Evolutionary conservation across 495 filamentous ascomycete genomes (phyloP).

Genomic region (Penicillium lagena): DNA sequence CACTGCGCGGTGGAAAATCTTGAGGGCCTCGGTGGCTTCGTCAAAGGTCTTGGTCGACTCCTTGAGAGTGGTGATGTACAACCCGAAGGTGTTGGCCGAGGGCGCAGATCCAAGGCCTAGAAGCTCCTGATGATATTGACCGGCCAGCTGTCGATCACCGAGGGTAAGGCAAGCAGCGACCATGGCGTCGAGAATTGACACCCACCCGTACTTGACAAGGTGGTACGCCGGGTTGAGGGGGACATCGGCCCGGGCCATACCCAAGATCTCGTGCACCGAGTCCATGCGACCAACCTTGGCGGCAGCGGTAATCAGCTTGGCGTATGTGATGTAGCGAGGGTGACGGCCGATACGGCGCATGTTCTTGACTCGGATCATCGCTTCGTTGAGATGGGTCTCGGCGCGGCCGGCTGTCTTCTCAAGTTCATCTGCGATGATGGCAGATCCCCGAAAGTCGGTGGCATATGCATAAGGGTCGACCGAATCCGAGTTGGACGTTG

Average conservation of each 20-base stretch:
- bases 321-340: slow-evolving; percentile 91
- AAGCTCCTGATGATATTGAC: slow-evolving; percentile 84
- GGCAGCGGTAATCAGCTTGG: slow-evolving; percentile 87
- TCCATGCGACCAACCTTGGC: slow-evolving; percentile 74
- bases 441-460: slow-evolving; percentile 88
- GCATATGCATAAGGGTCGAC: slow-evolving; percentile 85
- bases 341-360: slow-evolving; percentile 89
- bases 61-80: slow-evolving; percentile 97
- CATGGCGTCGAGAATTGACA: slow-evolving; percentile 91
- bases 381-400: slow-evolving; percentile 69
- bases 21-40: slow-evolving; percentile 90
- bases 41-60: slow-evolving; percentile 96
- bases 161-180: slow-evolving; percentile 84
- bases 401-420: slow-evolving; percentile 64
- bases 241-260: slow-evolving; percentile 80
- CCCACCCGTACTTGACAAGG: slow-evolving; percentile 89
- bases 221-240: slow-evolving; percentile 75
- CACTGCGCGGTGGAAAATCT: slow-evolving; percentile 92
- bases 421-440: slow-evolving; percentile 79
- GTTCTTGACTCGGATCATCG: slow-evolving; percentile 76
- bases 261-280: slow-evolving; percentile 77
- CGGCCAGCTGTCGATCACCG: slow-evolving; percentile 71
- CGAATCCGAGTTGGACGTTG: slow-evolving; percentile 59
- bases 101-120: slow-evolving; percentile 81
- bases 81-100: slow-evolving; percentile 93